Percentiles rank a stretch among this genome's conserved stretches.
Evolutionary conservation across 2,329 filamentous ascomycete species (phyloP).

Genomic region (Aureobasidium vineae): DNA sequence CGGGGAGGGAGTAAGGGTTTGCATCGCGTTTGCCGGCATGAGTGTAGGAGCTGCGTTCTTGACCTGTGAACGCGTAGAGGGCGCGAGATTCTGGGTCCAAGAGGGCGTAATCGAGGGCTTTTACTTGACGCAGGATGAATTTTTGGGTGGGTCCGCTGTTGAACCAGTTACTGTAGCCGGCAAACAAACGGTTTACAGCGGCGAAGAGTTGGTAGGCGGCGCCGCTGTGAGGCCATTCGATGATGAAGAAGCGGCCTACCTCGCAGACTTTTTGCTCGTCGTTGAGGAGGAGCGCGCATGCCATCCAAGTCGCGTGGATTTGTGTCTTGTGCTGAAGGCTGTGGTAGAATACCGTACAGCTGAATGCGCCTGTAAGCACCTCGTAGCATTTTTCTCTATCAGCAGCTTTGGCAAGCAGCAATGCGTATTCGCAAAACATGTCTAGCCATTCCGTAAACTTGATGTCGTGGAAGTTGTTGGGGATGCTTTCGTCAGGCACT

Average conservation of each 20-base stretch:
- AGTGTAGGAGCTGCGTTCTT: conserved; percentile 43
- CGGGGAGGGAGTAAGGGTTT: conserved; percentile 32
- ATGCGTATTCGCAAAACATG: conserved; percentile 82
- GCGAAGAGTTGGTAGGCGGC: conserved; percentile 83
- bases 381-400: conserved; percentile 73
- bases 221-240: conserved; percentile 72
- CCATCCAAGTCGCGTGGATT: conserved; percentile 33
- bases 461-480: conserved; percentile 69
- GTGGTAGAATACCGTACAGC: conserved; percentile 81
- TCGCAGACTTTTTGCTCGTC: conserved; percentile 74
- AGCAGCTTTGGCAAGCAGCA: conserved; percentile 67
- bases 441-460: conserved; percentile 83
- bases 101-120: conserved; percentile 73
- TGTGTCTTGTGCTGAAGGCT: conserved; percentile 32
- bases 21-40: conserved; percentile 39
- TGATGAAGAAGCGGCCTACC: conserved; percentile 79
- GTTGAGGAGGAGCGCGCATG: conserved; percentile 76
- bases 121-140: conserved; percentile 86
- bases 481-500: conserved; percentile 32
- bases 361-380: conserved; percentile 70
- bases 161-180: conserved; percentile 72
- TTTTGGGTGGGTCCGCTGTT: conserved; percentile 82
- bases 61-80: conserved; percentile 42
- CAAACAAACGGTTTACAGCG: conserved; percentile 71
- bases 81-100: conserved; percentile 54